Conservation (phyloP, 2,329 filamentous ascomycete species). For the Botrytis hyacinthi region DNA sequence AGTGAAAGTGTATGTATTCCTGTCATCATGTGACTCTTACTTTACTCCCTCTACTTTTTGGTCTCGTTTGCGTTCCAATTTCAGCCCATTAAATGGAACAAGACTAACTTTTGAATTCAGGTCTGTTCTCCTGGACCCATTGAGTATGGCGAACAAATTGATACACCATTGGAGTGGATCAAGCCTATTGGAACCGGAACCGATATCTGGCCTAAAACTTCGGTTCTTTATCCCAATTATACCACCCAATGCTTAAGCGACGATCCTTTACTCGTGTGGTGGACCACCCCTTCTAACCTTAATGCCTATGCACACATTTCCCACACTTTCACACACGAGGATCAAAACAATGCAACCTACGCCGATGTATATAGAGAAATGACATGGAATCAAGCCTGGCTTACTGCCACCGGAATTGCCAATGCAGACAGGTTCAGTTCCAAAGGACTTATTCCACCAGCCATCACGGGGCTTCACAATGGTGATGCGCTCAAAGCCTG, state of each 20-base stretch:
- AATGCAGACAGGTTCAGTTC: constrained; percentile 48
- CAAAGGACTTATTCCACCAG: constrained; percentile 59
- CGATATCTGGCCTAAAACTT: constrained; percentile 46
- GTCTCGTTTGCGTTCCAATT: not conserved
- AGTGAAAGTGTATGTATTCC: constrained; percentile 5
- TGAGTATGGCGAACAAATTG: constrained; percentile 46
- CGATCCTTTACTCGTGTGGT: constrained; percentile 55
- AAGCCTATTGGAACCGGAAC: constrained; percentile 51
- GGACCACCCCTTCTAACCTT: constrained; percentile 48
- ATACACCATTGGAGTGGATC: constrained; percentile 46
- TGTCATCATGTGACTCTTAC: not conserved
- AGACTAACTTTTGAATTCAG: constrained; percentile 3
- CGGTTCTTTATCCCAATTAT: constrained; percentile 32
- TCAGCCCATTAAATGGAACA: not conserved
- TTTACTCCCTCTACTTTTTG: not conserved
- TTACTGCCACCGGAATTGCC: constrained; percentile 52
- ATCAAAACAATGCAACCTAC: constrained; percentile 60
- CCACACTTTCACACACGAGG: constrained; percentile 60
- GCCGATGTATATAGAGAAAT: constrained; percentile 56
- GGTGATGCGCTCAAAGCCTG: constrained; percentile 60
- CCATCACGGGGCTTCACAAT: constrained; percentile 63
- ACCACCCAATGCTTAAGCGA: constrained; percentile 45
- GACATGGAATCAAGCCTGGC: constrained; percentile 58
- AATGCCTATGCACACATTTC: constrained; percentile 58
- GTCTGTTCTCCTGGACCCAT: constrained; percentile 40